Conservation (phyloP, 768 basidiomycete species). For the Collybia sordida region DNA sequence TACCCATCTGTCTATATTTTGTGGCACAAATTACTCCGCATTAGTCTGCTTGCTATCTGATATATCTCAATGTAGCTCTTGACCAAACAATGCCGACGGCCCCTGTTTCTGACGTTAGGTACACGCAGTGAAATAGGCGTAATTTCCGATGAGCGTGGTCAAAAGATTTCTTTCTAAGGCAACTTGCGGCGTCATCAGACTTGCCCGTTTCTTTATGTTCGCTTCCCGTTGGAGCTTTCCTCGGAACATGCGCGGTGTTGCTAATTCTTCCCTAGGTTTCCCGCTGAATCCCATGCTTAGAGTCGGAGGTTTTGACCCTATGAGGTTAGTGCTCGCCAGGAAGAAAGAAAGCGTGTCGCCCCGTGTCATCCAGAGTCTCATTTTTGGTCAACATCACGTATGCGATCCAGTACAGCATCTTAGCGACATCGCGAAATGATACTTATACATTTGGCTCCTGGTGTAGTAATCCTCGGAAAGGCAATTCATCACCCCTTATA, state of each 20-base stretch:
- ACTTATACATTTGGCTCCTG: not conserved
- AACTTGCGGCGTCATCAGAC: constrained; percentile 1
- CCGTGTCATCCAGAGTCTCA: not conserved
- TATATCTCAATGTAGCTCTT: too few species aligned
- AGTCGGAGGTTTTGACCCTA: not conserved
- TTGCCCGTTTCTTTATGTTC: not conserved
- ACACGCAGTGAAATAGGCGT: too few species aligned
- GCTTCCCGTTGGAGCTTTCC: constrained; percentile 1
- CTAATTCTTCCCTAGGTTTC: constrained; percentile 6
- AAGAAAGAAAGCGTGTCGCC: constrained; percentile 3
- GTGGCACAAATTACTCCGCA: too few species aligned
- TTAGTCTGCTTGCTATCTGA: too few species aligned
- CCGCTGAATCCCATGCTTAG: constrained; percentile 11
- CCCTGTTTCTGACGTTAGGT: too few species aligned
- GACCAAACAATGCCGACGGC: too few species aligned
- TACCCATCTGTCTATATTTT: too few species aligned
- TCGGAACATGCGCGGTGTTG: constrained; percentile 5
- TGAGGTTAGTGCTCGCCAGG: not conserved
- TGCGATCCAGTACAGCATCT: not conserved
- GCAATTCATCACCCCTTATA: constrained; percentile 1
- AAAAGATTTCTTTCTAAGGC: constrained; percentile 7
- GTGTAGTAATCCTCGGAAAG: constrained; percentile 3
- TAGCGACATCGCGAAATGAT: not conserved
- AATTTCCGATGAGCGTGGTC: constrained; percentile 11
- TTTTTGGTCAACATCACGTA: not conserved